Conservation (phyloP, 192 early-diverging fungal genomes). For the Pecoramyces ruminantium region DNA sequence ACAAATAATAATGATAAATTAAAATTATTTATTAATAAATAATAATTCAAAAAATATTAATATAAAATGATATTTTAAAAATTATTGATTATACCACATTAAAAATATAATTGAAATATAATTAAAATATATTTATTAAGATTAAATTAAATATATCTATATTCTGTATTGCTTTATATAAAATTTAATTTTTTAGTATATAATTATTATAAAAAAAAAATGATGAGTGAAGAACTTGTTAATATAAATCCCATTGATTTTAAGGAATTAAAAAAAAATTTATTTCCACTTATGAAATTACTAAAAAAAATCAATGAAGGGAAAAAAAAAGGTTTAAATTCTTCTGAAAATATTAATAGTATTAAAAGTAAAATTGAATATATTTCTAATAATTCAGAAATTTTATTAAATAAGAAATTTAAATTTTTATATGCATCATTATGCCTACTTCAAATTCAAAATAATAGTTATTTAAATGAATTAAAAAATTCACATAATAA, state of each 20-base stretch:
- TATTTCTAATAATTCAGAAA: neutral
- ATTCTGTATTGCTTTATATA: too few relatives aligned
- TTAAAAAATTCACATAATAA: neutral
- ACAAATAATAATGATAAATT: too few relatives aligned
- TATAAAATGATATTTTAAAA: too few relatives aligned
- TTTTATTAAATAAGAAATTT: neutral
- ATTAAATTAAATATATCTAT: too few relatives aligned
- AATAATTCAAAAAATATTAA: too few relatives aligned
- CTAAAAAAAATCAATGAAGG: neutral
- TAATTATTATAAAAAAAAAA: neutral
- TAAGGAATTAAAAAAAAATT: neutral
- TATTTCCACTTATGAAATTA: neutral
- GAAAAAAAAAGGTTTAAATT: neutral
- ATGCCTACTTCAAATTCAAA: neutral
- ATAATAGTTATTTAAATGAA: neutral
- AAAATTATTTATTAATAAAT: too few relatives aligned
- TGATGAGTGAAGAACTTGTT: neutral
- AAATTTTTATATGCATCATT: neutral
- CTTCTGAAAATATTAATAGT: neutral
- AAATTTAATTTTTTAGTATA: too few relatives aligned
- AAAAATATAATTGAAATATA: too few relatives aligned
- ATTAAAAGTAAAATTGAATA: neutral
- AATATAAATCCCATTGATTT: neutral
- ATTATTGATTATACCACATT: too few relatives aligned
- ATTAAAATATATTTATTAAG: too few relatives aligned